Percentiles rank a stretch among this genome's conserved stretches.
Evolutionary conservation across 2,329 filamentous ascomycete species (phyloP).

Genomic region (Aspergillus pseudotamarii): DNA sequence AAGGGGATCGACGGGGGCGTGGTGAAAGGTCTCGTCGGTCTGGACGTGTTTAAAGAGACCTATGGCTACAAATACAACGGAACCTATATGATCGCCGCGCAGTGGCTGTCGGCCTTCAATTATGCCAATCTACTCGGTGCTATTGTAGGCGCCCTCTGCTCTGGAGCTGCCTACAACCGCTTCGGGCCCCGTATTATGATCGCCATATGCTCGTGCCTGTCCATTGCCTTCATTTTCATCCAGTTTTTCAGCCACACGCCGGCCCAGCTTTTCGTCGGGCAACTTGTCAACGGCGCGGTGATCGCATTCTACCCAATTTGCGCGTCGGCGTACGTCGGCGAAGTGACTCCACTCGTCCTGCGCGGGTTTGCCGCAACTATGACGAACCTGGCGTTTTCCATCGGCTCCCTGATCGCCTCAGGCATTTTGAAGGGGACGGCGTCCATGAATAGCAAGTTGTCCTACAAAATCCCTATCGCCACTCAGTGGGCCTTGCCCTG

Average conservation of each 20-base stretch:
- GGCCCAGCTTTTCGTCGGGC: constrained; percentile 60
- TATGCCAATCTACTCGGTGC: constrained; percentile 30
- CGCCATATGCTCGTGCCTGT: constrained; percentile 26
- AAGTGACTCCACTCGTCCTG: constrained; percentile 34
- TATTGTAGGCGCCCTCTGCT: constrained; percentile 28
- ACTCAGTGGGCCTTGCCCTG: constrained; percentile 28
- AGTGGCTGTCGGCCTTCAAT: constrained; percentile 32
- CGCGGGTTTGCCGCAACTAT: constrained; percentile 33
- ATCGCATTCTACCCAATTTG: constrained; percentile 64
- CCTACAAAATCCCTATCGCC: constrained; percentile 31
- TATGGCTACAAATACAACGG: constrained; percentile 32
- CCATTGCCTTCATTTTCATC: constrained; percentile 59
- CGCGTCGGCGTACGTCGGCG: constrained; percentile 43
- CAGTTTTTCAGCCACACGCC: constrained; percentile 65
- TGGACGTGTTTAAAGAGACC: constrained; percentile 29
- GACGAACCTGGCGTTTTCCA: constrained; percentile 35
- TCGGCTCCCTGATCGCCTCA: constrained; percentile 36
- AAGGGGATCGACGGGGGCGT: constrained; percentile 30
- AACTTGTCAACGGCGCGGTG: constrained; percentile 63
- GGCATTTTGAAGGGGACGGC: constrained; percentile 32
- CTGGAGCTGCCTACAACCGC: constrained; percentile 29
- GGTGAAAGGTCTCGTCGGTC: constrained; percentile 29
- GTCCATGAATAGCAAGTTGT: constrained; percentile 17
- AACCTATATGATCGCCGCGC: constrained; percentile 27
- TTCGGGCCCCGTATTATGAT: constrained; percentile 33